Conservation (phyloP, 371 early-diverging fungal species). For the Actinomortierella ambigua region DNA sequence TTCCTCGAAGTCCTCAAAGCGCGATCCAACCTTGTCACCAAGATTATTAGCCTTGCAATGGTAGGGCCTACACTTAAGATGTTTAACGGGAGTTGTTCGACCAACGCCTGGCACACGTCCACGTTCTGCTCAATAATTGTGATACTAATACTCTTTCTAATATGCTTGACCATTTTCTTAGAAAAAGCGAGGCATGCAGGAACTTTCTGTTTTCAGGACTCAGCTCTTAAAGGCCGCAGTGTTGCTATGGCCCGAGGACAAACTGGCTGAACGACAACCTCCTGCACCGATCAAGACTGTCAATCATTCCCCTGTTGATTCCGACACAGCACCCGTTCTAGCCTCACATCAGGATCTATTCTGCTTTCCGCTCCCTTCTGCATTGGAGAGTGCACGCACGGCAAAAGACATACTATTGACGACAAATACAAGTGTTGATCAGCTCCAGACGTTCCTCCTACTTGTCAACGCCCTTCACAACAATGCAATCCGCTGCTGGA, state of each 20-base stretch:
- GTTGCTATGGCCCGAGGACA: too few relatives aligned
- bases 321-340: not conserved
- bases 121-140: too few relatives aligned
- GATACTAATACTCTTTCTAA: too few relatives aligned
- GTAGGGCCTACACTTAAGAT: conserved; percentile 8
- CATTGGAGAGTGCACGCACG: not conserved
- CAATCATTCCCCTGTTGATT: too few relatives aligned
- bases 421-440: not conserved
- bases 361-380: conserved; percentile 20
- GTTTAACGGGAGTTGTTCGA: too few relatives aligned
- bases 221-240: too few relatives aligned
- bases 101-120: too few relatives aligned
- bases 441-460: conserved; percentile 17
- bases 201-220: too few relatives aligned
- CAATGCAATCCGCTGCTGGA: conserved; percentile 44
- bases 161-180: too few relatives aligned
- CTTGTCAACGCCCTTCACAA: conserved; percentile 31
- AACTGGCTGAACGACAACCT: too few relatives aligned
- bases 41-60: conserved; percentile 39
- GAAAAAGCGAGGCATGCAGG: too few relatives aligned
- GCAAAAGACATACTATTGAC: not conserved
- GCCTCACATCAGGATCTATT: not conserved
- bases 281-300: too few relatives aligned
- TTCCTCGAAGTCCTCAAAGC: conserved; percentile 38
- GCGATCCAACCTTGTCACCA: conserved; percentile 34